Base-by-base conservation (phyloP, 1,139 yeast genomes). In the Yamadazyma trypodendri region DNA sequence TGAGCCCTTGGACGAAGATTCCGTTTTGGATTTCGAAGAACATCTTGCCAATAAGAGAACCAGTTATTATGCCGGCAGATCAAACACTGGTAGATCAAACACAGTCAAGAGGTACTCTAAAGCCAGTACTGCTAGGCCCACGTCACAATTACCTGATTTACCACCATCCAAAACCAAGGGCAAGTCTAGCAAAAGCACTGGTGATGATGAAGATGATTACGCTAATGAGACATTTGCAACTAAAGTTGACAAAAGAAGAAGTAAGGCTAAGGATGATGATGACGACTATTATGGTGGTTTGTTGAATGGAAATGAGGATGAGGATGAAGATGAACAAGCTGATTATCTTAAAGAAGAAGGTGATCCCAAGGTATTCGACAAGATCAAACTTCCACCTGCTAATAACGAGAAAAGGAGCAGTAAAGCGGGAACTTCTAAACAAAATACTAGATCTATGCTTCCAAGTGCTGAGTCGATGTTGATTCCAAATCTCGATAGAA, bases 11-110 rank as follows among this genome's bases (percentile, higher is more conserved):
- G 73, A 66, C 36, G 62, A 60, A 39, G 69, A 65, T 0, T 65
- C 73, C 0, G 60, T 68, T 6, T 52, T 70, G 56, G 75, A 69
- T 45, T 65, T 68, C 41, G 74, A 68, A 32, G 73, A 67, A 36
- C 73, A 68, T 40, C 55, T 67, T 42, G 69, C 71, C 6, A 59
- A 56, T 43, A 68, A 65, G 49, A 58, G 75, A 43, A 47, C 63
- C 9, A 65, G 72, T 10, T 66, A 66, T 44, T 66, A 66, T 44
- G 55, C 60, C 29, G 58, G 58, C 30, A 49, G 60, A 9, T 27
- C 29, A 6, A 27, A 9, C 14, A 27, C 13, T 27, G 29, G 16
- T 13, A 44, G 55, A 30, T 50, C 51, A 14, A 53, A 54, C 15
- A 54, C 55, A 5, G 56, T 53, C 15, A 55, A 50, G 36, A 50